Evolutionary conservation across 2,329 filamentous ascomycete genomes (phyloP).

Genomic region (Calonectria crousiana): DNA sequence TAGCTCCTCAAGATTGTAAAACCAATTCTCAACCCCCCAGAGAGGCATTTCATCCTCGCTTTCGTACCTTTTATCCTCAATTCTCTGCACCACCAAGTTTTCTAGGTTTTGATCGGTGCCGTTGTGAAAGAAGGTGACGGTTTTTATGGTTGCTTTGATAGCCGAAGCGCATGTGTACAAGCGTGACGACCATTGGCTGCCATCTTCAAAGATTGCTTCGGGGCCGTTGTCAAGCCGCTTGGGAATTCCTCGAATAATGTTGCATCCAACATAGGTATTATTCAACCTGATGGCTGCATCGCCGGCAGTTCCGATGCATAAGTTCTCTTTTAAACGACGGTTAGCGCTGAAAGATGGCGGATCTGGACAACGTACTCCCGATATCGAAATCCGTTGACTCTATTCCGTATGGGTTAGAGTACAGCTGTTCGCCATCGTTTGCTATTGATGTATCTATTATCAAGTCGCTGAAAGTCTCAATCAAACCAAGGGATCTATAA

Average conservation of each 20-base stretch:
- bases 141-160: slow-evolving; percentile 57
- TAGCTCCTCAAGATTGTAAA: slow-evolving; percentile 9
- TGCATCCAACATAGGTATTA: slow-evolving; percentile 44
- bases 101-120: slow-evolving; percentile 48
- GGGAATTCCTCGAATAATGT: slow-evolving; percentile 55
- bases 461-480: background rate
- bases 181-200: slow-evolving; percentile 54
- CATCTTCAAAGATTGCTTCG: slow-evolving; percentile 51
- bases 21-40: slow-evolving; percentile 48
- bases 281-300: background rate
- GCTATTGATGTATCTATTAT: background rate
- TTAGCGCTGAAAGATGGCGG: background rate
- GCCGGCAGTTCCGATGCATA: background rate
- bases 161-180: slow-evolving; percentile 58
- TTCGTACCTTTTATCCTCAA: slow-evolving; percentile 53
- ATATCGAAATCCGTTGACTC: background rate
- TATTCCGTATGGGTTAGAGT: background rate
- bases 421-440: background rate
- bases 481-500: background rate
- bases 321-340: background rate
- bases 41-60: slow-evolving; percentile 45
- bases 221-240: slow-evolving; percentile 48
- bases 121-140: slow-evolving; percentile 56
- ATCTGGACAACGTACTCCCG: background rate
- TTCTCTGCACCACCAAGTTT: slow-evolving; percentile 46